These are phyloP conservation scores for Leishmania guyanensis DNA, from an alignment of 208 protist species.

Conservation along the genomic window DNA sequence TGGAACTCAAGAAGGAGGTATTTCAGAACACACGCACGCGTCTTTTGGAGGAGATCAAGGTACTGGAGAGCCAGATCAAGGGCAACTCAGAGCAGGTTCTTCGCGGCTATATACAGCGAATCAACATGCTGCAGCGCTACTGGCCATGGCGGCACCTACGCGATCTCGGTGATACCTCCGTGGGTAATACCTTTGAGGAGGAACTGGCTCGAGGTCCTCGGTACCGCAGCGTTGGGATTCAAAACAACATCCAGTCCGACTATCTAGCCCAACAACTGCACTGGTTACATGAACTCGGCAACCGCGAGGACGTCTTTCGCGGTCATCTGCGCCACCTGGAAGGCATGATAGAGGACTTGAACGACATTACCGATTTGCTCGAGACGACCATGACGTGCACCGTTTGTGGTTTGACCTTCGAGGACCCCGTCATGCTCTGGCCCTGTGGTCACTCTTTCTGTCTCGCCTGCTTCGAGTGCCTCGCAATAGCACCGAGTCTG, in stretches of 20 bases:
- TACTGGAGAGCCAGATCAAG: constrained; percentile 34
- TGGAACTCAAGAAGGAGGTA: constrained; percentile 35
- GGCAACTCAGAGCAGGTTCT: constrained; percentile 57
- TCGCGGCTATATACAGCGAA: constrained; percentile 67
- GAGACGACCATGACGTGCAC: constrained; percentile 76
- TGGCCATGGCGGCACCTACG: constrained; percentile 88
- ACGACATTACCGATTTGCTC: constrained; percentile 82
- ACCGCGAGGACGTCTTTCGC: constrained; percentile 64
- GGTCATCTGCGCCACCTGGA: constrained; percentile 69
- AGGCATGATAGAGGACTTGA: constrained; percentile 75
- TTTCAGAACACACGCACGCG: constrained; percentile 22
- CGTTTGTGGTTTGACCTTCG: constrained; percentile 80
- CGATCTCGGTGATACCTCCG: constrained; percentile 76
- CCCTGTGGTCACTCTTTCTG: constrained; percentile 89
- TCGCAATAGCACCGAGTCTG: constrained; percentile 83
- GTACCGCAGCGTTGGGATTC: constrained; percentile 78
- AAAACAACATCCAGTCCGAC: constrained; percentile 85
- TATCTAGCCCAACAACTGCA: constrained; percentile 76
- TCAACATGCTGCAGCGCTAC: constrained; percentile 83
- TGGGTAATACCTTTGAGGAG: constrained; percentile 77
- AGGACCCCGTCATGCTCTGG: constrained; percentile 87
- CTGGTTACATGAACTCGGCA: constrained; percentile 68
- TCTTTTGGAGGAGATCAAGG: constrained; percentile 54
- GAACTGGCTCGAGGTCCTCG: constrained; percentile 81
- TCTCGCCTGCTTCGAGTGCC: constrained; percentile 71